phyloP scores from a whole-genome alignment of 768 basidiomycete genomes.

The Leccinum disarticulatum region DNA sequence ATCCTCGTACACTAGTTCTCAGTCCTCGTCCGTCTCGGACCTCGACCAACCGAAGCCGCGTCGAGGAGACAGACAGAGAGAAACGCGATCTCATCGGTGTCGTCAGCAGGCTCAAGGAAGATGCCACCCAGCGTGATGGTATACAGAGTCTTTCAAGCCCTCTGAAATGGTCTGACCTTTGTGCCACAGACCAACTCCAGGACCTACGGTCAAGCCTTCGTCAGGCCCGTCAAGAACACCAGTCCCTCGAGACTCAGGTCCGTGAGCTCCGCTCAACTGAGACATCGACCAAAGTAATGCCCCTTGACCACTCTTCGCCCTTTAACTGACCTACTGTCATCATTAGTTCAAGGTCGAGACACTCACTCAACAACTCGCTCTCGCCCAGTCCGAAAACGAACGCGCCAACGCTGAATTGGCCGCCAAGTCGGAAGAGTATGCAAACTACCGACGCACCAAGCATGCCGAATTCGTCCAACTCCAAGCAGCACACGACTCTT shows the following conservation, averaged over 20 bases:
- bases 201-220: slow-evolving; percentile 67
- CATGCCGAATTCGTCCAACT: slow-evolving; percentile 75
- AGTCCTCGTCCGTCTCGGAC: slow-evolving; percentile 63
- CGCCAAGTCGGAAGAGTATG: slow-evolving; percentile 76
- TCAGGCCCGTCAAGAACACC: slow-evolving; percentile 73
- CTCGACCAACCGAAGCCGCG: slow-evolving; percentile 52
- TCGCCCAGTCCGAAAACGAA: slow-evolving; percentile 74
- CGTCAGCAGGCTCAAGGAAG: slow-evolving; percentile 79
- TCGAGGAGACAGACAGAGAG: slow-evolving; percentile 82
- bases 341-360: slow-evolving; percentile 83
- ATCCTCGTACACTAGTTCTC: slow-evolving; percentile 53
- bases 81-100: slow-evolving; percentile 87
- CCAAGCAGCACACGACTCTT: slow-evolving; percentile 73
- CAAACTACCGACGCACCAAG: slow-evolving; percentile 78
- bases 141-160: slow-evolving; percentile 16
- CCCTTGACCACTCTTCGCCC: background rate
- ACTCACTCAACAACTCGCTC: slow-evolving; percentile 75
- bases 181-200: slow-evolving; percentile 63
- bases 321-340: background rate
- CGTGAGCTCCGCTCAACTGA: slow-evolving; percentile 74
- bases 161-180: background rate
- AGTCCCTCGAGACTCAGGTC: slow-evolving; percentile 62
- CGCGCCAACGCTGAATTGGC: slow-evolving; percentile 68
- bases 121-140: slow-evolving; percentile 76
- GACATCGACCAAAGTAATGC: slow-evolving; percentile 68